Evolutionary conservation across 192 early-diverging fungal species (phyloP).

Genomic region (Allomyces arbusculus): DNA sequence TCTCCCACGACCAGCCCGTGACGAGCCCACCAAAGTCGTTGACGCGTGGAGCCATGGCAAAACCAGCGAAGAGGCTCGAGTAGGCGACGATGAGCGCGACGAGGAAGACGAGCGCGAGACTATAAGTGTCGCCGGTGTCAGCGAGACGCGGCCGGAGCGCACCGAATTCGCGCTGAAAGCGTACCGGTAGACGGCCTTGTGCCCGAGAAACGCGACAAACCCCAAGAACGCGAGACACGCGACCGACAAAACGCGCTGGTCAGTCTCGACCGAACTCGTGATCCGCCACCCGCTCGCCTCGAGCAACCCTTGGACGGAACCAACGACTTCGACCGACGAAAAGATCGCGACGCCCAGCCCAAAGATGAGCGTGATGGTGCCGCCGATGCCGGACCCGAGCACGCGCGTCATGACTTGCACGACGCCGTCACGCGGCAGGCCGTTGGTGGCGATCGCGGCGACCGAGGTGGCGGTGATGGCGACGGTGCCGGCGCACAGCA

Average conservation of each 20-base stretch:
- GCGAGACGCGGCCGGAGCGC: no score
- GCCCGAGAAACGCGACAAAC: background rate
- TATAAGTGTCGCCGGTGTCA: background rate
- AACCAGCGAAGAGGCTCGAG: background rate
- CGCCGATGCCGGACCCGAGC: conserved; percentile 4
- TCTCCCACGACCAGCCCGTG: no score
- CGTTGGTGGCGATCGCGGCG: background rate
- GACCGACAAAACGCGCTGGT: background rate
- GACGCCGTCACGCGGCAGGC: background rate
- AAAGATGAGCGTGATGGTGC: conserved; percentile 1
- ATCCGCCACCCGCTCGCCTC: background rate
- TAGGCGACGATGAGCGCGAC: background rate
- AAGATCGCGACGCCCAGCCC: conserved; percentile 1
- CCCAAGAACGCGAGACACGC: background rate
- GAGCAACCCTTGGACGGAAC: background rate
- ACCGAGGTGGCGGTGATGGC: background rate
- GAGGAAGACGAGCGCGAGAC: background rate
- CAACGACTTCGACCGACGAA: conserved; percentile 1
- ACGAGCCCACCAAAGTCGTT: no score
- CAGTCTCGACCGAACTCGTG: background rate
- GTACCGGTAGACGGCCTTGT: background rate
- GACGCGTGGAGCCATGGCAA: background rate
- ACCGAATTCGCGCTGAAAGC: background rate
- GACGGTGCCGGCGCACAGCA: background rate
- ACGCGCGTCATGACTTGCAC: background rate